Base-by-base conservation (phyloP, 495 filamentous ascomycete genomes). In the Cercophora newfieldiana region DNA sequence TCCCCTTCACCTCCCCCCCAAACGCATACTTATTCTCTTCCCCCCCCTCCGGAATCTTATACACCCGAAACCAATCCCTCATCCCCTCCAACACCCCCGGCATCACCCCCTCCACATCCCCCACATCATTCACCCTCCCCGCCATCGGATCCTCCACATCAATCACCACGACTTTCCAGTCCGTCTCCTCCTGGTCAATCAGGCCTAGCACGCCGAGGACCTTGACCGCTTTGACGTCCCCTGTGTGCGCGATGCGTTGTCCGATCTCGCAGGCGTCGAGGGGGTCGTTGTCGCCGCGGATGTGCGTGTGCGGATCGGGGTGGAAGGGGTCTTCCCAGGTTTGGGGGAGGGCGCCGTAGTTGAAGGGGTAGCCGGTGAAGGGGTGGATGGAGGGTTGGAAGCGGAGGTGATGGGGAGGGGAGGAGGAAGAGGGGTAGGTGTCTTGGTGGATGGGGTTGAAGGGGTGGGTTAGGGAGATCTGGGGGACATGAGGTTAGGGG, bases 101-200 rank as follows among this genome's bases (percentile, higher is more conserved):
- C n/a, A 69, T 53, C 7, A 71, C 31, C 22, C 33, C 56, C 31
- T 71, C 63, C 1, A 77, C 67, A 61, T 77, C 75, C 24, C 30
- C 66, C n/a, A 76, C 57, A 59, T 70, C 68, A n/a, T 71, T 26
- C 29, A 77, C 1, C n/a, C 58, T 60, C 16, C 28, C 58, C 0
- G 72, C 68, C 8, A 75, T 28, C 8, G 69, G 65, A 51, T 77
- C 74, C 1, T 63, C 31, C 1, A 72, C 69, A 49, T 76, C 72
- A 10, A 77, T 68, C 10, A 67, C 70, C 3, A 77, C 19, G 0
- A 77, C 61, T 62, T 77, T 76, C 78, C 78, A 79, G 50, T 78
- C 75, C 21, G 75, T 78, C 59, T 76, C 69, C 54, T 68, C 71
- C 31, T 71, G 61, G 57, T 77, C 76, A 21, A 78, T 54, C 64